Base-by-base conservation (phyloP, 108 stramenopile species). In the Stephanodiscus minutulus region DNA sequence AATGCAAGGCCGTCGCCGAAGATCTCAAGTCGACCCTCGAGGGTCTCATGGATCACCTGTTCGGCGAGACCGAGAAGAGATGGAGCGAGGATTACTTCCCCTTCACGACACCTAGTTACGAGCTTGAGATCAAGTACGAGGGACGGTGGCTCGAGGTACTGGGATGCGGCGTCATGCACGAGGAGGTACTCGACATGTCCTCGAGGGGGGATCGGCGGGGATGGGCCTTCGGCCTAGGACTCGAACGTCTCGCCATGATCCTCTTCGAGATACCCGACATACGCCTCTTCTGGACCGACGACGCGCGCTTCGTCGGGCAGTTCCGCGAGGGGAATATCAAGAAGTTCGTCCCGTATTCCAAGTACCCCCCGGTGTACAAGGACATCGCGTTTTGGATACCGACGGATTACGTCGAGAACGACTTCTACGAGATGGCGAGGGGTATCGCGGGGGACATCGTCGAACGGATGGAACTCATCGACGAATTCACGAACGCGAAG, bases 111-210 rank as follows among this genome's bases (percentile, higher is more conserved):
- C 96, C 97, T 9, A 94, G 92, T 56, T 87, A 89, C 62, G 98
- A 98, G 83, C 86, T 97, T 37, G 98, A 98, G 62, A 90, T 98
- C 15, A 85, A 83, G 49, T 96, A 89, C 78, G 73, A 95, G 25
- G 98, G 91, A 1, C 85, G 95, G 66, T 98, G 98, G 98, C 66
- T 98, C 53, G 98, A 98, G 79, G 97, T 98, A 1, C 82, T 98
- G 53, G 98, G 98, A 31, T 97, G 96, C 52, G 98, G 98, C 8
- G 93, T 97, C 68, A 82, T 98, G 8, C 91, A 98, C 58, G 79
- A 87, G 20, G 82, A 88, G 6, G 94, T 98, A 5, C 59, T 98
- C 66, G 66, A 80, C 68, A 85, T 88, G 89, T 85, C 78, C 47
- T 86, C 88, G 46, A 89, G 85, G 8, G 71, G 70, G 15, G 80